Conservation (phyloP, 2,329 filamentous ascomycete genomes). For the Lojkania enalia region DNA sequence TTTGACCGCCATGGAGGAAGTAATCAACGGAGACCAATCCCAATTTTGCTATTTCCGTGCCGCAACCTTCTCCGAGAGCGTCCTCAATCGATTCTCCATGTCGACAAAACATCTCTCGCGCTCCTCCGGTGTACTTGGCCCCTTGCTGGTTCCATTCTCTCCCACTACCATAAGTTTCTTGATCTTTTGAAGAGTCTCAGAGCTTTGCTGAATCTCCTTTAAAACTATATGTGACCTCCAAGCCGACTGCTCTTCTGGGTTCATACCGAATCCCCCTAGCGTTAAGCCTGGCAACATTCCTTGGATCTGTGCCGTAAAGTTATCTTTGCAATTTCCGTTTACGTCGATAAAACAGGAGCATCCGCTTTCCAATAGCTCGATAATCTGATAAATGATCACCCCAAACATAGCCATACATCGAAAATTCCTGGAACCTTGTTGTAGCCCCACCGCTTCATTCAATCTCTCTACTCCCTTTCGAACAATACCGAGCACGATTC, state of each 20-base stretch:
- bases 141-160: neutral
- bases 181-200: conserved; percentile 3
- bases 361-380: conserved; percentile 7
- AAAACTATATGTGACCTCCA: conserved; percentile 7
- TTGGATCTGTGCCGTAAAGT: conserved; percentile 4
- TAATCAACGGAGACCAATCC: neutral
- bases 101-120: conserved; percentile 6
- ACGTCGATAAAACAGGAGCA: conserved; percentile 3
- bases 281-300: conserved; percentile 7
- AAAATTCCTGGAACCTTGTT: conserved; percentile 12
- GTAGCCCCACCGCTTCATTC: conserved; percentile 3
- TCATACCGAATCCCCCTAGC: conserved; percentile 1
- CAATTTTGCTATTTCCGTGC: neutral
- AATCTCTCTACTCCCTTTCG: conserved; percentile 9
- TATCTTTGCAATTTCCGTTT: neutral
- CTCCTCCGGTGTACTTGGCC: conserved; percentile 1
- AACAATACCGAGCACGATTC: conserved; percentile 11
- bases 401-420: conserved; percentile 10
- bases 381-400: conserved; percentile 8
- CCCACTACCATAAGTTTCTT: conserved; percentile 7
- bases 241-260: conserved; percentile 6
- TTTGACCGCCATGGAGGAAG: too few relatives aligned
- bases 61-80: conserved; percentile 1
- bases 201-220: conserved; percentile 6
- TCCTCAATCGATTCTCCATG: conserved; percentile 6